These are phyloP conservation scores for Globisporangium cystogenes DNA, from an alignment of 352 stramenopile genomes.

Conservation along the genomic window DNA sequence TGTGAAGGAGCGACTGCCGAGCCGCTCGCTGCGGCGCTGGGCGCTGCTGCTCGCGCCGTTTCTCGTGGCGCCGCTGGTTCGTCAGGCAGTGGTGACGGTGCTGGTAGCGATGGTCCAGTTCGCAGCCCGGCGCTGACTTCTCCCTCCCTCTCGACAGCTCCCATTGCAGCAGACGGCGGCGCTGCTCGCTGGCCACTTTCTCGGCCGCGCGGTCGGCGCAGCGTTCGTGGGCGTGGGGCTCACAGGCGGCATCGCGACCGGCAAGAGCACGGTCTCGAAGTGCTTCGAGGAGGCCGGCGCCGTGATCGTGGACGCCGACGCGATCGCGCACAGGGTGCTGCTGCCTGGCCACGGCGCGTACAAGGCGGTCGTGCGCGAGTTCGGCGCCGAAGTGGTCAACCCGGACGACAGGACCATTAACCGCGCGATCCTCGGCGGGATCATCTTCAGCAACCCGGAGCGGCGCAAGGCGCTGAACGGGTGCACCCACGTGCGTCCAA, in stretches of 20 bases:
- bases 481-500: constrained; percentile 53
- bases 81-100: no score
- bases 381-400: constrained; percentile 71
- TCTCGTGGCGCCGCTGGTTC: constrained; percentile 31
- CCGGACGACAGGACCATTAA: constrained; percentile 71
- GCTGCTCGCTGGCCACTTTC: constrained; percentile 21
- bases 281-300: constrained; percentile 47
- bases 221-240: constrained; percentile 73
- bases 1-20: constrained; percentile 42
- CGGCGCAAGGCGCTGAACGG: constrained; percentile 76
- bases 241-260: constrained; percentile 79
- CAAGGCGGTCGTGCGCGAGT: constrained; percentile 67
- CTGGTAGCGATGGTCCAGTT: no score
- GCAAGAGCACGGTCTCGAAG: constrained; percentile 80
- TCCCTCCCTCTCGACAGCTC: constrained; percentile 30
- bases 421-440: constrained; percentile 73
- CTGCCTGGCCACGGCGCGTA: constrained; percentile 67
- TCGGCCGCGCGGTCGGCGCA: constrained; percentile 39
- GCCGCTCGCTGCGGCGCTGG: constrained; percentile 38
- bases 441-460: constrained; percentile 76
- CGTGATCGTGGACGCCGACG: constrained; percentile 78
- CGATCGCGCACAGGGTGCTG: constrained; percentile 75
- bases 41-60: constrained; percentile 34
- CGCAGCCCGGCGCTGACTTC: not conserved
- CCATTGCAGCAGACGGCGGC: constrained; percentile 22